Evolutionary conservation across 1,284 basidiomycete genomes (phyloP).

Genomic region (Rhodofomes roseus): DNA sequence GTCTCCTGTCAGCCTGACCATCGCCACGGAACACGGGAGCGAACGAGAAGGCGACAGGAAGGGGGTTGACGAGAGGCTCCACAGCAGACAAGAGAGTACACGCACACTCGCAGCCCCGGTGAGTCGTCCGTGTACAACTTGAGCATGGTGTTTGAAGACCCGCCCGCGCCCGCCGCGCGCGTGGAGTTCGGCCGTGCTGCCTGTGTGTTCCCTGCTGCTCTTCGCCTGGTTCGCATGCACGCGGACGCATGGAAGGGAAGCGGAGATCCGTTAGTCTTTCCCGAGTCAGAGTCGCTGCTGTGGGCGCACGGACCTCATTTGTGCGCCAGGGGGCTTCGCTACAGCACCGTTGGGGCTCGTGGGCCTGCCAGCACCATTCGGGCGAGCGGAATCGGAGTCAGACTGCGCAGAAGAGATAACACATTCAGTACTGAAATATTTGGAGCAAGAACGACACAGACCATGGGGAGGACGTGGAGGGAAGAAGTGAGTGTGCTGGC

Average conservation of each 20-base stretch:
- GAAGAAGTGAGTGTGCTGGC: conserved; percentile 27
- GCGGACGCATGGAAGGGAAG: background rate
- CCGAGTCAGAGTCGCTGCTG: background rate
- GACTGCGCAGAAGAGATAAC: conserved; percentile 20
- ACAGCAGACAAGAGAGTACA: conserved; percentile 22
- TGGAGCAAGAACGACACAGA: conserved; percentile 13
- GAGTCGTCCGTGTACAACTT: conserved; percentile 98
- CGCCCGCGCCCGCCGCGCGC: conserved; percentile 92
- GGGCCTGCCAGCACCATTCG: conserved; percentile 16
- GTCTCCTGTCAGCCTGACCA: background rate
- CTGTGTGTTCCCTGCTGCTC: conserved; percentile 61
- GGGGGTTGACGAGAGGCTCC: background rate
- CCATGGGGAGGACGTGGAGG: conserved; percentile 23
- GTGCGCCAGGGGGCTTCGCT: conserved; percentile 71
- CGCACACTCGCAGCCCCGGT: conserved; percentile 93
- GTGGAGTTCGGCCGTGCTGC: conserved; percentile 83
- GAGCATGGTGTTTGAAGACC: conserved; percentile 97
- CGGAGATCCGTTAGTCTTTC: background rate
- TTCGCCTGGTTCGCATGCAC: conserved; percentile 52
- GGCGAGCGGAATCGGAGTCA: conserved; percentile 32
- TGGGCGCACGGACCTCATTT: conserved; percentile 60
- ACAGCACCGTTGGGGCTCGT: conserved; percentile 35
- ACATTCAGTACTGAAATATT: background rate
- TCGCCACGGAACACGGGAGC: background rate
- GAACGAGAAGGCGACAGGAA: background rate